Conservation (phyloP, 2,329 filamentous ascomycete species). For the Trichoderma koningiopsis region DNA sequence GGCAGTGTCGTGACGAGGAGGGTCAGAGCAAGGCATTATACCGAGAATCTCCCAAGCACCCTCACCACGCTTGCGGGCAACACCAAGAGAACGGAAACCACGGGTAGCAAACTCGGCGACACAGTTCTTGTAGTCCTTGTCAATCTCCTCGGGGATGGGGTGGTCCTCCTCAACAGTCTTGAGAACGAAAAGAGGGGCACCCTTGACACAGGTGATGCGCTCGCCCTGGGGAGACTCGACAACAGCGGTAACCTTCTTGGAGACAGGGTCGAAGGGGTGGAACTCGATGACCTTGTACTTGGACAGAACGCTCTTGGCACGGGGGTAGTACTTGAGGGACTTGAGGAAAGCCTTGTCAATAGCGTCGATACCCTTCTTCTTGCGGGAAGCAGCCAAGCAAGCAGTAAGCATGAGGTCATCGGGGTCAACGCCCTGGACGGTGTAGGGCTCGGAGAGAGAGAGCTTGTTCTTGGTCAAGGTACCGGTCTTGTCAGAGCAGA, state of each 20-base stretch:
- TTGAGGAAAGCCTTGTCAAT: constrained; percentile 96
- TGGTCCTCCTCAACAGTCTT: constrained; percentile 87
- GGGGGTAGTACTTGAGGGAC: constrained; percentile 78
- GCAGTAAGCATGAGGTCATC: constrained; percentile 92
- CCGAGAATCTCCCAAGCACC: constrained; percentile 87
- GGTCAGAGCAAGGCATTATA: constrained; percentile 93
- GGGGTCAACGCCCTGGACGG: constrained; percentile 76
- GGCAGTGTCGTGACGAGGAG: constrained; percentile 85
- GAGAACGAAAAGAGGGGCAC: constrained; percentile 83
- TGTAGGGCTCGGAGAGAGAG: constrained; percentile 82
- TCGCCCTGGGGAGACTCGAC: constrained; percentile 83
- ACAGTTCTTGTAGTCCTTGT: constrained; percentile 87
- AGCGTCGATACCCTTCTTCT: constrained; percentile 94
- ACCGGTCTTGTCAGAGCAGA: constrained; percentile 93
- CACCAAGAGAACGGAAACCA: constrained; percentile 92
- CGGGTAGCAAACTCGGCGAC: constrained; percentile 88
- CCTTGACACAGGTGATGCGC: constrained; percentile 86
- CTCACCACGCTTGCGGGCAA: constrained; percentile 84
- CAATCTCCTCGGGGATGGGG: constrained; percentile 72
- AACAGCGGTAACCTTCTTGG: constrained; percentile 85
- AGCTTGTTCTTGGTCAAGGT: constrained; percentile 95
- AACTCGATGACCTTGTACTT: constrained; percentile 87
- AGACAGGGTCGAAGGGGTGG: constrained; percentile 87
- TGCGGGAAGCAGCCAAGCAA: constrained; percentile 85
- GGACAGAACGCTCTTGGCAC: constrained; percentile 75